These are phyloP conservation scores for Hericium coralloides DNA, from an alignment of 768 basidiomycete genomes.

Conservation along the genomic window DNA sequence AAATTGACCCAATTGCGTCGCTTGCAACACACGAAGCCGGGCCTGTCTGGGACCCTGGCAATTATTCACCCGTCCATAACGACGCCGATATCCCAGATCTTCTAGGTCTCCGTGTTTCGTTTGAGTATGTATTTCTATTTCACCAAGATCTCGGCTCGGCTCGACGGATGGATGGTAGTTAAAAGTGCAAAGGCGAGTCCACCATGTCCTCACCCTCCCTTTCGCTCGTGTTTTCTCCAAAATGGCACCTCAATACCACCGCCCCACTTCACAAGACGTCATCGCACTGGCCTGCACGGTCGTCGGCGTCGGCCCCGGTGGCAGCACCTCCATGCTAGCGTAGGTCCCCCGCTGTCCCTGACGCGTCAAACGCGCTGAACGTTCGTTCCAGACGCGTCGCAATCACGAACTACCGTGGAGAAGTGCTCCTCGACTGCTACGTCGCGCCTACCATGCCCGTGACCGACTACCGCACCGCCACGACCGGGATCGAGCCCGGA, in stretches of 20 bases:
- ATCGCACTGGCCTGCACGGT: conserved; percentile 45
- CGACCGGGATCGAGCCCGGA: conserved; percentile 43
- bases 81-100: too few species aligned
- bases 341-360: conserved; percentile 27
- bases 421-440: conserved; percentile 49
- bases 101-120: too few species aligned
- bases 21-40: too few species aligned
- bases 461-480: conserved; percentile 63
- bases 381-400: conserved; percentile 31
- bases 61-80: too few species aligned
- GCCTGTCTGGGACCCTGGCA: too few species aligned
- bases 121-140: too few species aligned
- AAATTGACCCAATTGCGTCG: too few species aligned
- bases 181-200: neutral
- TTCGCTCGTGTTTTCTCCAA: conserved; percentile 5
- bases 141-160: too few species aligned
- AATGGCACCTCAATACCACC: conserved; percentile 18
- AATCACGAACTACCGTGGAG: conserved; percentile 35
- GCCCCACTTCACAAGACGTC: conserved; percentile 34
- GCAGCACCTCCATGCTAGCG: conserved; percentile 79
- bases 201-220: neutral
- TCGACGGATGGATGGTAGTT: too few species aligned
- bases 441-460: conserved; percentile 60
- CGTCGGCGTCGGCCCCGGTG: conserved; percentile 76
- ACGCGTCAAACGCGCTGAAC: neutral